phyloP scores from a whole-genome alignment of 306 rosid genomes.

The Trifolium fragiferum region DNA sequence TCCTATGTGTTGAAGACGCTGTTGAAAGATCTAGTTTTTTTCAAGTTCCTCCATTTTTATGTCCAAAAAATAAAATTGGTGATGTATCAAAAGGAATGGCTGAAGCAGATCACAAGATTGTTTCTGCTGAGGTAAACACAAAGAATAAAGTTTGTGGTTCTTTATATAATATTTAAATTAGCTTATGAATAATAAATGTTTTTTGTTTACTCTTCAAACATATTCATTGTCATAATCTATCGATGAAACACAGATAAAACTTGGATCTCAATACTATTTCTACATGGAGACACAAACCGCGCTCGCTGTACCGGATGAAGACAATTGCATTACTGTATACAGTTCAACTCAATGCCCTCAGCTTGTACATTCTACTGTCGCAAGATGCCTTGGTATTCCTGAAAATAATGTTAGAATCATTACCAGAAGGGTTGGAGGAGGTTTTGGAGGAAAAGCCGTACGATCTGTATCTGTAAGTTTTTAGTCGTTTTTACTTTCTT shows the following conservation, averaged over 20 bases:
- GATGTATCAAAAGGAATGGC: slow-evolving; percentile 88
- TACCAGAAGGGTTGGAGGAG: slow-evolving; percentile 96
- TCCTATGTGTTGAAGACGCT: slow-evolving; percentile 80
- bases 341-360: slow-evolving; percentile 69
- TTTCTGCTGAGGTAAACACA: slow-evolving; percentile 69
- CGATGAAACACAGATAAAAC: slow-evolving; percentile 64
- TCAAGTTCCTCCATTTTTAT: slow-evolving; percentile 66
- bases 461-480: slow-evolving; percentile 71
- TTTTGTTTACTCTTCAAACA: slow-evolving; percentile 15
- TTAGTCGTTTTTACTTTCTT: slow-evolving; percentile 46
- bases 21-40: slow-evolving; percentile 69
- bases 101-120: slow-evolving; percentile 78
- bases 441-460: slow-evolving; percentile 77
- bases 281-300: slow-evolving; percentile 95
- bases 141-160: slow-evolving; percentile 5
- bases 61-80: slow-evolving; percentile 68
- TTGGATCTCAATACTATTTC: slow-evolving; percentile 88
- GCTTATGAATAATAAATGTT: slow-evolving; percentile 27
- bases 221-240: slow-evolving; percentile 19
- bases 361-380: slow-evolving; percentile 55
- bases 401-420: slow-evolving; percentile 81
- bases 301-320: slow-evolving; percentile 97
- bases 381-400: slow-evolving; percentile 81
- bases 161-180: slow-evolving; percentile 19
- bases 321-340: slow-evolving; percentile 81